These are phyloP conservation scores for Neofusicoccum parvum DNA, from an alignment of 2,329 filamentous ascomycete species.

Conservation along the genomic window DNA sequence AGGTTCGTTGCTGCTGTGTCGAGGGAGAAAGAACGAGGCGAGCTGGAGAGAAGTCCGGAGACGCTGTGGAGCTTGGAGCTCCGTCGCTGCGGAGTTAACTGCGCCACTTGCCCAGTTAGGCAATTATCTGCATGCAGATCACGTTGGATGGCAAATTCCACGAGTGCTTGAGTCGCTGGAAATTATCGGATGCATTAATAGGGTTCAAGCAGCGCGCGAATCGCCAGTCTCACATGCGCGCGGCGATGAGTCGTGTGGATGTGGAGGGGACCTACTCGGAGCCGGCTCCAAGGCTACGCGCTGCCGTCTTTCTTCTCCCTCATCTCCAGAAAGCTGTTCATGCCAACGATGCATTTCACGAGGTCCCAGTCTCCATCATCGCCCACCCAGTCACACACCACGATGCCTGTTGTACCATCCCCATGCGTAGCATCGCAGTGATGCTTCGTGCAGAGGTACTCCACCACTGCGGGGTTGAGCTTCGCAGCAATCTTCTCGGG, in stretches of 20 bases:
- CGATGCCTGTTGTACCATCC: conserved; percentile 79
- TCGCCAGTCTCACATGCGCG: neutral
- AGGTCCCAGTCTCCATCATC: conserved; percentile 87
- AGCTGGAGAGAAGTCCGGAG: neutral
- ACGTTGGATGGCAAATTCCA: neutral
- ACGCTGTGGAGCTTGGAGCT: neutral
- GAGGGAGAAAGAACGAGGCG: neutral
- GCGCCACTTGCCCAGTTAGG: neutral
- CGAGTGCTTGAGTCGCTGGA: neutral
- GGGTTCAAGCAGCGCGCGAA: neutral
- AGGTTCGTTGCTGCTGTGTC: neutral
- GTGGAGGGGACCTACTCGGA: neutral
- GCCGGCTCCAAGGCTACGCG: neutral
- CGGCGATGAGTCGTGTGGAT: neutral
- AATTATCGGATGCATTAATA: neutral
- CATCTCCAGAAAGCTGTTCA: conserved; percentile 61
- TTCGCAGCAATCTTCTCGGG: conserved; percentile 87
- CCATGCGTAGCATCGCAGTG: conserved; percentile 47
- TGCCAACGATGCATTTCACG: conserved; percentile 80
- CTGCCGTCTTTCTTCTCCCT: neutral
- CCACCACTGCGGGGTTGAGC: conserved; percentile 75
- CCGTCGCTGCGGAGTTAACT: neutral
- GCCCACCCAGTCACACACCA: conserved; percentile 94
- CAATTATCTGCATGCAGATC: conserved; percentile 8
- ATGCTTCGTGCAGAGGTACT: conserved; percentile 60